Base-by-base conservation (phyloP, 164 flowering plant genomes). In the Vitis riparia region DNA sequence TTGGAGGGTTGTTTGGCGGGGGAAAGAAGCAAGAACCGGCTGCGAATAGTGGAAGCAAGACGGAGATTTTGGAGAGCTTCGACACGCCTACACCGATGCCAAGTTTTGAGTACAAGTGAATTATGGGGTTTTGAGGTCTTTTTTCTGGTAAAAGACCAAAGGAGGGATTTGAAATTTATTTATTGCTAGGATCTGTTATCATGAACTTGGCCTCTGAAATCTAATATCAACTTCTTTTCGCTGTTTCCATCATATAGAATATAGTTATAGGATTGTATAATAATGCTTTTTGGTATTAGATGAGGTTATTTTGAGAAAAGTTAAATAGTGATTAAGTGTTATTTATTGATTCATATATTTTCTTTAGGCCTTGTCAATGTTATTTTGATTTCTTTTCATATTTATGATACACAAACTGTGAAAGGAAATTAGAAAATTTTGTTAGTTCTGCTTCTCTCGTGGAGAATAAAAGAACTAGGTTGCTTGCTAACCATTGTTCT, bases 31-130 rank as follows among this genome's bases (percentile, higher is more conserved):
- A 84, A 67, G 87, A 84, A 8, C 9, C 68, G 2, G 60, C 51
- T 8, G 9, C 50, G 0, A 55, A 69, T 23, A 59, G 73, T 2
- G 85, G 81, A 14, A 73, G 75, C 66, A 79, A 77, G 73, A 80
- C 87, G 11, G 81, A 83, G 85, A 63, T 90, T 66, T 71, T 88
- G 86, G 96, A 90, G 80, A 87, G 92, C 63, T 89, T 87, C 51
- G 96, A 90, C 66, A 67, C 83, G 4, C 90, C 91, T 13, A 61
- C 78, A 50, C 89, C 87, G 0, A 79, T 88, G 63, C 93, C 93
- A 0, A 67, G 67, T 12, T 90, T 85, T 55, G 90, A 90, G 58
- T 86, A 75, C 79, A 83, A 87, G 83, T 88, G 82, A 80, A 37
- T 11, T 29, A 47, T 17, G 29, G 32, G 8, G 30, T 47, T 56